These are phyloP conservation scores for Angomonas deanei DNA, from an alignment of 208 protist species.

Conservation along the genomic window DNA sequence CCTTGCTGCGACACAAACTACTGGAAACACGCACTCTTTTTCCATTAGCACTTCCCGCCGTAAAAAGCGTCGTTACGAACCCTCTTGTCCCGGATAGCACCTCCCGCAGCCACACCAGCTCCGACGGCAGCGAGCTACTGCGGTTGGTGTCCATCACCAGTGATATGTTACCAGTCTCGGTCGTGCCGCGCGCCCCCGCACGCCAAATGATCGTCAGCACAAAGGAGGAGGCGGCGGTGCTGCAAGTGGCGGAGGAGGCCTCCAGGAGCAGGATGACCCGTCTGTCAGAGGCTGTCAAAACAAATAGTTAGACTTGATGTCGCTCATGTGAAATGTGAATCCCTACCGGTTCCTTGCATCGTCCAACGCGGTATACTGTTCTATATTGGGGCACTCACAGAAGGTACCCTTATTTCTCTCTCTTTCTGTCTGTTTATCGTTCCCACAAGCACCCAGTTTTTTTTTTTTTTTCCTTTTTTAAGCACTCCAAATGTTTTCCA, in stretches of 20 bases:
- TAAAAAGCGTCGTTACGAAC: too few relatives aligned
- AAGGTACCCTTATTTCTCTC: neutral
- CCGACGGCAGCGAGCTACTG: neutral
- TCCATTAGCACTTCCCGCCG: too few relatives aligned
- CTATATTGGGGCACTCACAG: too few relatives aligned
- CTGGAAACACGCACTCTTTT: conserved; percentile 2
- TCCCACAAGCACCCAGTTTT: too few relatives aligned
- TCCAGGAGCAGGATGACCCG: neutral
- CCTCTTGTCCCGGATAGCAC: neutral
- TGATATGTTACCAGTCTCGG: neutral
- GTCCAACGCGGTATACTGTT: too few relatives aligned
- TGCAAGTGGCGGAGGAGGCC: neutral
- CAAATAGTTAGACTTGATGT: neutral
- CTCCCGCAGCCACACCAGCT: neutral
- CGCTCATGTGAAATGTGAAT: too few relatives aligned
- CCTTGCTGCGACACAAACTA: too few relatives aligned
- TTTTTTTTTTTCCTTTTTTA: conserved; percentile 5
- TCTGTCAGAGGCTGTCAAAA: neutral
- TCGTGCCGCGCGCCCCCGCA: neutral
- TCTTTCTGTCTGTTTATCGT: too few relatives aligned
- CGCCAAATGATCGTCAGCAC: neutral
- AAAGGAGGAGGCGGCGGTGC: neutral
- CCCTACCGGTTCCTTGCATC: too few relatives aligned
- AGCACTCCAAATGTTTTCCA: neutral
- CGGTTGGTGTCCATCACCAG: conserved; percentile 1